phyloP scores from a whole-genome alignment of 371 early-diverging fungal genomes.

The Chytridium lagenaria region DNA sequence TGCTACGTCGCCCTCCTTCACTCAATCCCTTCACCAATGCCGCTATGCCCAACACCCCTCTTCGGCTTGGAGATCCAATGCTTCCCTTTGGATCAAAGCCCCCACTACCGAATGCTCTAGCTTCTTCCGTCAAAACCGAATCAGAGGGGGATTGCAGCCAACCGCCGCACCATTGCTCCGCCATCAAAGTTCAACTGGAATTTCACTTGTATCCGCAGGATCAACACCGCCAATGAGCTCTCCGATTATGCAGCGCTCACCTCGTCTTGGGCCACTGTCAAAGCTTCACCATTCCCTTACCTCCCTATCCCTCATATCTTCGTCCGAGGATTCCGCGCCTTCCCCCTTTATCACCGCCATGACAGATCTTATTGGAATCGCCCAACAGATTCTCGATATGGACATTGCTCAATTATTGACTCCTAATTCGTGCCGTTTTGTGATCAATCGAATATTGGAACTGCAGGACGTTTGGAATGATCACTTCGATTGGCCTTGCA shows the following conservation, averaged over 20 bases:
- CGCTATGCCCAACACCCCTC: background rate
- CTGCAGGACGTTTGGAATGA: conserved; percentile 48
- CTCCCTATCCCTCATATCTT: conserved; percentile 2
- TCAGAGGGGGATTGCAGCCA: background rate
- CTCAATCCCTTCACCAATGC: no score
- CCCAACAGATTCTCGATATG: conserved; percentile 52
- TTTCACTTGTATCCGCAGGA: background rate
- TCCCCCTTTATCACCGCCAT: conserved; percentile 41
- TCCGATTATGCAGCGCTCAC: conserved; percentile 10
- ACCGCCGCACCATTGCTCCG: background rate
- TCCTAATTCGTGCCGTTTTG: conserved; percentile 38
- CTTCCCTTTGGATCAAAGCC: background rate
- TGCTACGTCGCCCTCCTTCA: background rate
- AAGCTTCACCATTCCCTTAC: conserved; percentile 18
- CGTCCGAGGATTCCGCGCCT: conserved; percentile 20
- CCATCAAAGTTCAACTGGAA: background rate
- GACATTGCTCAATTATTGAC: conserved; percentile 45
- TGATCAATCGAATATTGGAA: conserved; percentile 36
- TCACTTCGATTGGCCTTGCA: conserved; percentile 37
- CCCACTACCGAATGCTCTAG: background rate
- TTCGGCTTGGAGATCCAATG: background rate
- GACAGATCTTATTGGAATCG: conserved; percentile 46
- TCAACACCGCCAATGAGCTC: conserved; percentile 15
- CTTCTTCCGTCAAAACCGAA: no score
- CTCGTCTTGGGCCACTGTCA: background rate